Evolutionary conservation across 176 grass and related monocot genomes (phyloP).

Genomic region (Zea luxurians): DNA sequence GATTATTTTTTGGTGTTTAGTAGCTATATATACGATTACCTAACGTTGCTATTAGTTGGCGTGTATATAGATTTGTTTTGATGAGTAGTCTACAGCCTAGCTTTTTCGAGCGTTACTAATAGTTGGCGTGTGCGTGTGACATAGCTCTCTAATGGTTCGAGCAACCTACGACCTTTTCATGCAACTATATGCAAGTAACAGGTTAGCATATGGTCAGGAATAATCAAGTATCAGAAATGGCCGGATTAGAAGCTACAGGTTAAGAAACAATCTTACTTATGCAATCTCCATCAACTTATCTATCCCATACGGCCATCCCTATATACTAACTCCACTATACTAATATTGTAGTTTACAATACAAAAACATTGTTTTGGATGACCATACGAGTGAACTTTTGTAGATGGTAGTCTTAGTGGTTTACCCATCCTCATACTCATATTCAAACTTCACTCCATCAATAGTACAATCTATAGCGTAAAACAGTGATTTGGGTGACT

Average conservation of each 20-base stretch:
- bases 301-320: too few species aligned
- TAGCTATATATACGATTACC: neutral
- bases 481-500: too few species aligned
- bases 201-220: neutral
- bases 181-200: neutral
- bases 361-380: too few species aligned
- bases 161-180: neutral
- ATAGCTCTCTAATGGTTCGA: neutral
- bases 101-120: neutral
- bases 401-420: too few species aligned
- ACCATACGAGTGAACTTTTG: too few species aligned
- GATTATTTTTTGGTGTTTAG: neutral
- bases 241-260: neutral
- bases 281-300: too few species aligned
- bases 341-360: too few species aligned
- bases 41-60: neutral
- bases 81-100: neutral
- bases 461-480: too few species aligned
- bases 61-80: neutral
- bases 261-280: neutral
- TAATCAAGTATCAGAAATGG: neutral
- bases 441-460: too few species aligned
- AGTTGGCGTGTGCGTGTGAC: neutral
- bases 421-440: too few species aligned
- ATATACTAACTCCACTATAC: too few species aligned